phyloP scores from a whole-genome alignment of 2,329 filamentous ascomycete species.

The Calonectria hongkongensis region DNA sequence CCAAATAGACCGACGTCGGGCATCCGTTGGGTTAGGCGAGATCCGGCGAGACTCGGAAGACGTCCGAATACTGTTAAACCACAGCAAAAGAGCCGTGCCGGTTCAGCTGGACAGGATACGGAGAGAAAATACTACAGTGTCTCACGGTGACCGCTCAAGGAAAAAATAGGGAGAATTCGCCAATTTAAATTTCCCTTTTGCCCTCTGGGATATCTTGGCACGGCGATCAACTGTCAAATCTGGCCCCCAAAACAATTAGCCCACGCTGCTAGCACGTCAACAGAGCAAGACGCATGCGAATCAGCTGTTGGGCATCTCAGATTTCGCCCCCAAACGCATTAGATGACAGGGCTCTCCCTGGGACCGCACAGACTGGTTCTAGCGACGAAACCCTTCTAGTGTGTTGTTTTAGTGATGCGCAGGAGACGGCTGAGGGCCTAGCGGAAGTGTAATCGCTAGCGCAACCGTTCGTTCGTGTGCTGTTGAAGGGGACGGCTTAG shows the following conservation, averaged over 20 bases:
- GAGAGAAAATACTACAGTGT: background rate
- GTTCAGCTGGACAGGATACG: too few relatives aligned
- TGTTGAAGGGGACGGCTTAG: background rate
- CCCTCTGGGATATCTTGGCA: background rate
- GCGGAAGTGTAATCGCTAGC: conserved; percentile 10
- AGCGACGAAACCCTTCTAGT: conserved; percentile 9
- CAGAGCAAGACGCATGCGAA: background rate
- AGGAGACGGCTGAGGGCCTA: background rate
- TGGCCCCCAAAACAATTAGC: background rate
- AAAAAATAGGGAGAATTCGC: background rate
- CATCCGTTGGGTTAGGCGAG: too few relatives aligned
- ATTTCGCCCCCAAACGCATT: background rate
- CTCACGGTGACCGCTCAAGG: background rate
- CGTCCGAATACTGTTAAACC: too few relatives aligned
- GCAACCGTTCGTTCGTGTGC: background rate
- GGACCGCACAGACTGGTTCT: conserved; percentile 12
- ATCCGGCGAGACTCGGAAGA: too few relatives aligned
- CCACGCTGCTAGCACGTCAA: background rate
- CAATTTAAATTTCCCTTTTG: background rate
- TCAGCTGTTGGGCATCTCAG: background rate
- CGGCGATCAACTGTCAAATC: background rate
- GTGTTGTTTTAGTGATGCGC: conserved; percentile 1
- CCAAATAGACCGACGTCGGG: too few relatives aligned
- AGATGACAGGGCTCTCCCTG: background rate
- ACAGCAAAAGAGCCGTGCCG: too few relatives aligned